Evolutionary conservation across 495 filamentous ascomycete genomes (phyloP).

Genomic region (Extremus antarcticus): DNA sequence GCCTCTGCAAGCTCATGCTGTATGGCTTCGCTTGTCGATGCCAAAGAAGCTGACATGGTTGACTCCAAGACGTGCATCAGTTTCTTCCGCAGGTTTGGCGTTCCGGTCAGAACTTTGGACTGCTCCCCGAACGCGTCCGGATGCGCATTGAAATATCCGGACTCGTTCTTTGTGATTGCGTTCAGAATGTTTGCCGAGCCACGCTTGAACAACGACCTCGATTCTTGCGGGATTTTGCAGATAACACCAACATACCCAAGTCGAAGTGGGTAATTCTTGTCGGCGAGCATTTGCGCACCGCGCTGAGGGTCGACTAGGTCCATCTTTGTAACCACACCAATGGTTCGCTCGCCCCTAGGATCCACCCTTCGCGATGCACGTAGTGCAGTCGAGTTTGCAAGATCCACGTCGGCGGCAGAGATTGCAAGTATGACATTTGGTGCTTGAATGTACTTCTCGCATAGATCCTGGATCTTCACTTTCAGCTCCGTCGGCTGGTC

Average conservation of each 20-base stretch:
- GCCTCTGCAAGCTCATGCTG: slow-evolving; percentile 93
- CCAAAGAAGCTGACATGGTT: slow-evolving; percentile 86
- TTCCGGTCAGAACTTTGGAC: slow-evolving; percentile 63
- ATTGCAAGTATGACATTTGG: slow-evolving; percentile 97
- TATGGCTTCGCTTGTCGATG: slow-evolving; percentile 80
- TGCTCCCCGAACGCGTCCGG: slow-evolving; percentile 67
- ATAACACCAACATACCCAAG: slow-evolving; percentile 97
- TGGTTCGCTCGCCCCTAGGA: slow-evolving; percentile 87
- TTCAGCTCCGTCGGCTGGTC: slow-evolving; percentile 90
- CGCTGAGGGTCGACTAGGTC: slow-evolving; percentile 82
- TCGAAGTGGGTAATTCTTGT: slow-evolving; percentile 87
- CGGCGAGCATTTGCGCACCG: slow-evolving; percentile 64
- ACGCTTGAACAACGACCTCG: slow-evolving; percentile 68
- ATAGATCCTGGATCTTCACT: slow-evolving; percentile 89
- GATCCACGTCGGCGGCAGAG: slow-evolving; percentile 91
- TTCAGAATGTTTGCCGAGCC: slow-evolving; percentile 71
- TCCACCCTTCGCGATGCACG: slow-evolving; percentile 85
- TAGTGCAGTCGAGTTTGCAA: slow-evolving; percentile 91
- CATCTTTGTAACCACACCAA: slow-evolving; percentile 98
- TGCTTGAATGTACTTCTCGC: slow-evolving; percentile 93
- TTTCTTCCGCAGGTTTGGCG: slow-evolving; percentile 78
- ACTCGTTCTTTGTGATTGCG: slow-evolving; percentile 79
- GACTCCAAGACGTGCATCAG: slow-evolving; percentile 95
- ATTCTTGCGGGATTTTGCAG: slow-evolving; percentile 60
- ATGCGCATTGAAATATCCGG: slow-evolving; percentile 76